A percentile compares a stretch with the other conserved stretches of the same genome.
Conservation (phyloP, 306 rosid species). For the Vigna mungo region DNA sequence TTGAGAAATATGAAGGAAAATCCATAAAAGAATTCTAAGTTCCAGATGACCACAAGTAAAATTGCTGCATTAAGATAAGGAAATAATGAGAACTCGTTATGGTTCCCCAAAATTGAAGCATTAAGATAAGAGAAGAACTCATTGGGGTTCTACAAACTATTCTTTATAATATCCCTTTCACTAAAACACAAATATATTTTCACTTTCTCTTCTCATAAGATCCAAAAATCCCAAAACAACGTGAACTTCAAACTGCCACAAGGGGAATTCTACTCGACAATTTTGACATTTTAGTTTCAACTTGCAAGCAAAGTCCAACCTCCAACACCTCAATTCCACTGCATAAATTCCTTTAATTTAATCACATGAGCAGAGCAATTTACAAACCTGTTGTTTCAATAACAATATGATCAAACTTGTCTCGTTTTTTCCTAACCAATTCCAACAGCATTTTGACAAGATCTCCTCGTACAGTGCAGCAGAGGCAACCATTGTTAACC, state of each 20-base stretch:
- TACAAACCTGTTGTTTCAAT: constrained; percentile 87
- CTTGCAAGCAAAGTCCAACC: constrained; percentile 22
- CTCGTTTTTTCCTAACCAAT: constrained; percentile 71
- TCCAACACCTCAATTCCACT: constrained; percentile 2
- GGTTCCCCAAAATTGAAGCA: constrained; percentile 22
- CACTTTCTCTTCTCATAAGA: neutral
- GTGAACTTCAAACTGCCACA: constrained; percentile 24
- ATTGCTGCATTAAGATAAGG: constrained; percentile 4
- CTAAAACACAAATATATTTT: neutral
- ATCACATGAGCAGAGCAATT: constrained; percentile 29
- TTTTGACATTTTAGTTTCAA: constrained; percentile 17
- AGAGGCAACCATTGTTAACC: constrained; percentile 94
- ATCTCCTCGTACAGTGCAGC: constrained; percentile 94
- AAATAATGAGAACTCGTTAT: constrained; percentile 19
- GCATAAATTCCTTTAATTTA: constrained; percentile 14
- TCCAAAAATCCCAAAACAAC: constrained; percentile 18
- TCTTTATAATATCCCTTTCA: neutral
- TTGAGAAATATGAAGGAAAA: constrained; percentile 16
- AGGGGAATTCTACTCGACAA: constrained; percentile 6
- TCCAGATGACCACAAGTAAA: constrained; percentile 20
- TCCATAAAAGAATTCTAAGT: neutral
- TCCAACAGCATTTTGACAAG: constrained; percentile 88
- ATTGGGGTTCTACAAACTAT: constrained; percentile 2
- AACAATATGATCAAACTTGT: constrained; percentile 87
- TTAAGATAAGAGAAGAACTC: constrained; percentile 31